Conservation (phyloP, 352 stramenopile species). For the Phytophthora brassicae region DNA sequence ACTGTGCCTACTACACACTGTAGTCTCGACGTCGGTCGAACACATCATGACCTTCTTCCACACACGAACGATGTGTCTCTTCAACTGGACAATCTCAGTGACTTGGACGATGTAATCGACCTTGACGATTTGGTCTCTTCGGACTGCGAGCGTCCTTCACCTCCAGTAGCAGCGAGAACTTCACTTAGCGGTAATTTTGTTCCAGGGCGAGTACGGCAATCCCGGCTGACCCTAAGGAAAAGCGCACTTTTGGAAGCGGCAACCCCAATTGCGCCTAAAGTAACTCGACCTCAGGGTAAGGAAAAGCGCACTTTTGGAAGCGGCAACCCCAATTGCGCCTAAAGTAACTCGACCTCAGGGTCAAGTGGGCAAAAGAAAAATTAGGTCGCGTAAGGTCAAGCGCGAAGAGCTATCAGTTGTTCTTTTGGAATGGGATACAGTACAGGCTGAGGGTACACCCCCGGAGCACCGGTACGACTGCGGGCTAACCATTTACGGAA, state of each 20-base stretch:
- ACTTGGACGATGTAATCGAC: constrained; percentile 62
- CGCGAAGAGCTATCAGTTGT: constrained; percentile 30
- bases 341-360: constrained; percentile 8
- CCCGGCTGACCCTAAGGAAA: constrained; percentile 18
- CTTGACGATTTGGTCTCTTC: constrained; percentile 54
- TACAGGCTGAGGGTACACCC: constrained; percentile 29
- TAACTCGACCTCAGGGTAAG: constrained; percentile 6
- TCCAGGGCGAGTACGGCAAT: constrained; percentile 13
- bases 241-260: constrained; percentile 4
- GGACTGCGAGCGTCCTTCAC: constrained; percentile 36
- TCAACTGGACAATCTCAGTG: constrained; percentile 50
- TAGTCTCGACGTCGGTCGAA: constrained; percentile 17
- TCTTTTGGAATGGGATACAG: constrained; percentile 37
- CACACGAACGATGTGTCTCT: constrained; percentile 36
- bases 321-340: neutral
- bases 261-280: constrained; percentile 6
- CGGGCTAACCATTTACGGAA: constrained; percentile 45
- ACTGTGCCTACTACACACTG: constrained; percentile 5
- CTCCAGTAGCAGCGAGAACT: constrained; percentile 30
- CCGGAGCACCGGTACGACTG: constrained; percentile 57
- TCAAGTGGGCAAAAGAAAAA: constrained; percentile 33
- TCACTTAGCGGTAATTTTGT: constrained; percentile 33
- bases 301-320: too few relatives aligned
- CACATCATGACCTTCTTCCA: constrained; percentile 26
- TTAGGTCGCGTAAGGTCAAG: constrained; percentile 38